Base-by-base conservation (phyloP, 768 basidiomycete species). In the Kwoniella bestiolae region DNA sequence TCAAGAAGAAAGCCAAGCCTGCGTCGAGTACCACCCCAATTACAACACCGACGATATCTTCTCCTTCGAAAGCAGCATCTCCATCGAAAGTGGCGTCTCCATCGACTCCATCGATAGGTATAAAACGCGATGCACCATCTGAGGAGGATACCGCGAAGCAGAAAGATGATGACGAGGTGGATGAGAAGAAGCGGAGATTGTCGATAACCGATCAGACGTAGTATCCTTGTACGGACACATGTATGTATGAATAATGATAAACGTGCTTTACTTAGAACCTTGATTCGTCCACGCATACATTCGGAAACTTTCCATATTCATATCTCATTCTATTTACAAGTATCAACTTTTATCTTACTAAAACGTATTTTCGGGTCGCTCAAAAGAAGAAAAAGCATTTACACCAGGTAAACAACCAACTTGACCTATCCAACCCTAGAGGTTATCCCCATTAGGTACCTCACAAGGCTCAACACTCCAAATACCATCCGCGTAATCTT, bases 401-500 rank as follows among this genome's bases (percentile, higher is more conserved):
- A 41, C 38, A 41, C 38, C 9, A 41, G 38, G 38, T 41, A 41
- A 41, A 35, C 34, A 2, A 3, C 4, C 38, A 41, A 41, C 4
- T 11, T 41, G 38, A 41, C 38, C 38, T 41, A 41, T 41, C 12
- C n/a, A 18, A 51, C 25, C 21, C 32, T 50, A 59, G 23, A 64
- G 41, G 50, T 57, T 51, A 34, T 68, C 65, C 16, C 65, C 45
- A n/a, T 71, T 72, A 3, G 76, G 74, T 5, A 78, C 74, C 41
- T 65, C 57, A 38, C 60, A 67, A 50, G 66, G 63, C 60, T 78
- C 76, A 18, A 73, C 44, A 62, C 52, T 49, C 65, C 74, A 74
- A 32, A 74, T 68, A 60, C 77, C 79, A 74, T 95, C 92, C 1
- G 92, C 93, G 73, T 95, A 95, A 79, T 93, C 90, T 71, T 88